Conservation (phyloP, 345 rosid genomes). For the Passiflora organensis region DNA sequence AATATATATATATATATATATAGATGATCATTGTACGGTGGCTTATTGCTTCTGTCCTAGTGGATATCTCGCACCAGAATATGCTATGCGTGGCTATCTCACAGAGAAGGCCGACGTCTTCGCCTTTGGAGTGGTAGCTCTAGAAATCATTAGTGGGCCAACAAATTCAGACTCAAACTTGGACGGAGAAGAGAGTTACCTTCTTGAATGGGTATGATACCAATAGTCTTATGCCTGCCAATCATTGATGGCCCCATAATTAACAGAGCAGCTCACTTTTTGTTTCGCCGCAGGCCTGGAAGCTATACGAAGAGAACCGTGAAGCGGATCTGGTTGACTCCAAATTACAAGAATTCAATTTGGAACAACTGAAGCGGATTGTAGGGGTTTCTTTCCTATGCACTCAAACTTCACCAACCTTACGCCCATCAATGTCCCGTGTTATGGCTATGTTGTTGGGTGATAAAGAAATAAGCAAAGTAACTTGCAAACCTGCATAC, state of each 20-base stretch:
- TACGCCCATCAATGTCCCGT: slow-evolving; percentile 64
- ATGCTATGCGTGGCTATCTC: slow-evolving; percentile 66
- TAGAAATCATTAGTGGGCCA: slow-evolving; percentile 63
- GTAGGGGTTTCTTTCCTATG: slow-evolving; percentile 57
- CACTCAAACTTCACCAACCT: slow-evolving; percentile 49
- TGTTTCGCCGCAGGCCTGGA: slow-evolving; percentile 45
- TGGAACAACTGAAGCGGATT: slow-evolving; percentile 44
- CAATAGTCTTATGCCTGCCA: not conserved
- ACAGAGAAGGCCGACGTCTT: slow-evolving; percentile 73
- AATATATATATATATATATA: too few relatives aligned
- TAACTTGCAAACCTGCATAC: slow-evolving; percentile 45
- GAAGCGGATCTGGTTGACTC: slow-evolving; percentile 42
- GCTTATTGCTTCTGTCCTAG: slow-evolving; percentile 9
- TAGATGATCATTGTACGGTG: not conserved
- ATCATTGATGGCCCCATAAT: too few relatives aligned
- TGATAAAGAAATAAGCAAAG: slow-evolving; percentile 52
- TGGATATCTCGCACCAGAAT: slow-evolving; percentile 74
- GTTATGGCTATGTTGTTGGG: slow-evolving; percentile 62
- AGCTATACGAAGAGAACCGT: slow-evolving; percentile 36
- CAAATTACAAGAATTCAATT: slow-evolving; percentile 24
- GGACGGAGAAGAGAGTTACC: slow-evolving; percentile 50
- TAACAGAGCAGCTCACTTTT: too few relatives aligned
- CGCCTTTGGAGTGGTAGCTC: slow-evolving; percentile 57
- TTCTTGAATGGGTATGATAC: slow-evolving; percentile 62
- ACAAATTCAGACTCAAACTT: slow-evolving; percentile 44